Percentiles rank a stretch among this genome's conserved stretches.
phyloP scores from a whole-genome alignment of 2,329 filamentous ascomycete genomes.

The Ceratocystiopsis minuta region DNA sequence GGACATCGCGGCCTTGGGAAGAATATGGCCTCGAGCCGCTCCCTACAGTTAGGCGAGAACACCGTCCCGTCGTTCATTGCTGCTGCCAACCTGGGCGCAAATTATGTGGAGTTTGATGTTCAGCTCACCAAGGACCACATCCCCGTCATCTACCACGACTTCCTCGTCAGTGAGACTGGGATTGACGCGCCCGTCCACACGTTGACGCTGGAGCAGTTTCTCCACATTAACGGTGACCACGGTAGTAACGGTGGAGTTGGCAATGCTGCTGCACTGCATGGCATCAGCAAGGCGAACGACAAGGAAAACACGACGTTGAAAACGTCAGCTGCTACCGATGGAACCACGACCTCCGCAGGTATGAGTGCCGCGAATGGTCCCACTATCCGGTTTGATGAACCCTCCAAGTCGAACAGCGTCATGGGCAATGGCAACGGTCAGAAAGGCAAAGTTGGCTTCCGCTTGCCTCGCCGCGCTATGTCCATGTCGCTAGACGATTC shows the following conservation, averaged over 20 bases:
- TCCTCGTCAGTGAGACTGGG: conserved; percentile 90
- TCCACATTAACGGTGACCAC: conserved; percentile 53
- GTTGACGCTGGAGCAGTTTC: conserved; percentile 83
- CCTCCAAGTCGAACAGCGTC: conserved; percentile 4
- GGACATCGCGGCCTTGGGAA: conserved; percentile 68
- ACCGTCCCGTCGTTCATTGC: conserved; percentile 92
- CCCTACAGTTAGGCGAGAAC: conserved; percentile 88
- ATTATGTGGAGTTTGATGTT: conserved; percentile 67
- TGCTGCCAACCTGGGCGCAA: conserved; percentile 75
- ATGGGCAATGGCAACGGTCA: conserved; percentile 3
- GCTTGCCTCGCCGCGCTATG: conserved; percentile 28
- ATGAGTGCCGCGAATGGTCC: conserved; percentile 1
- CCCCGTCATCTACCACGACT: conserved; percentile 96
- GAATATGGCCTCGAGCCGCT: conserved; percentile 67
- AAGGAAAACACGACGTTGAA: neutral
- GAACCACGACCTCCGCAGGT: conserved; percentile 4
- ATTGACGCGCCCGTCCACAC: conserved; percentile 95
- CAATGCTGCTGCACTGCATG: conserved; percentile 6
- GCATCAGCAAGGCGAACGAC: neutral
- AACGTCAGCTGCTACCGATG: neutral
- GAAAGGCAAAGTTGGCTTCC: neutral
- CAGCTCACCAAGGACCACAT: conserved; percentile 98
- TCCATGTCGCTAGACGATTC: conserved; percentile 30
- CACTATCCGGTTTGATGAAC: neutral
- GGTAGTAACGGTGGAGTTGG: neutral